These are phyloP conservation scores for Russula virescens DNA, from an alignment of 768 basidiomycete genomes.

Conservation along the genomic window DNA sequence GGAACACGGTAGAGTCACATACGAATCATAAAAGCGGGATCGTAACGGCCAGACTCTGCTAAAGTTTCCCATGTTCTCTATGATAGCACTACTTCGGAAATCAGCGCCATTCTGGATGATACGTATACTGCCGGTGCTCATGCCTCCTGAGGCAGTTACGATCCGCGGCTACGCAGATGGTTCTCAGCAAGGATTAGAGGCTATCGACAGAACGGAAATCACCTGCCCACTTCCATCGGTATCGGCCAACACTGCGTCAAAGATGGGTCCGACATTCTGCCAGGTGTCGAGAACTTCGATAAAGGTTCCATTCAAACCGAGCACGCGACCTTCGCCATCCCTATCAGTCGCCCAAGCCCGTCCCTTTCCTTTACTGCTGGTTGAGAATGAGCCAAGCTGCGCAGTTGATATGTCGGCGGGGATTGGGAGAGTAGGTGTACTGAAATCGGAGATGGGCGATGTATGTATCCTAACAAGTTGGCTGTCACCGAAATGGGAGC, in stretches of 20 bases:
- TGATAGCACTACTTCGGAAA: constrained; percentile 55
- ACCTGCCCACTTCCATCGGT: constrained; percentile 67
- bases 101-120: constrained; percentile 79
- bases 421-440: constrained; percentile 46
- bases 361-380: constrained; percentile 30
- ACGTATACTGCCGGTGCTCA: constrained; percentile 69
- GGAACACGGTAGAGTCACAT: constrained; percentile 27
- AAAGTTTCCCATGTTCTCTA: constrained; percentile 54
- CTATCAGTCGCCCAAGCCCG: constrained; percentile 44
- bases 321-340: constrained; percentile 11
- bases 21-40: constrained; percentile 44
- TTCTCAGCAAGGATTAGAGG: neutral
- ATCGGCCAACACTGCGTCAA: constrained; percentile 75
- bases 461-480: constrained; percentile 60
- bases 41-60: constrained; percentile 59
- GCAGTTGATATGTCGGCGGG: constrained; percentile 43
- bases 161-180: constrained; percentile 52
- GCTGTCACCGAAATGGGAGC: constrained; percentile 78
- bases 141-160: constrained; percentile 80
- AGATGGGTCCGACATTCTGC: constrained; percentile 77
- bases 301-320: constrained; percentile 44
- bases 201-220: neutral
- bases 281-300: constrained; percentile 58
- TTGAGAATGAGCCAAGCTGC: constrained; percentile 34
- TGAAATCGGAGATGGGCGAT: constrained; percentile 38